phyloP scores from a whole-genome alignment of 257 asterid species.

The Anisodus acutangulus region DNA sequence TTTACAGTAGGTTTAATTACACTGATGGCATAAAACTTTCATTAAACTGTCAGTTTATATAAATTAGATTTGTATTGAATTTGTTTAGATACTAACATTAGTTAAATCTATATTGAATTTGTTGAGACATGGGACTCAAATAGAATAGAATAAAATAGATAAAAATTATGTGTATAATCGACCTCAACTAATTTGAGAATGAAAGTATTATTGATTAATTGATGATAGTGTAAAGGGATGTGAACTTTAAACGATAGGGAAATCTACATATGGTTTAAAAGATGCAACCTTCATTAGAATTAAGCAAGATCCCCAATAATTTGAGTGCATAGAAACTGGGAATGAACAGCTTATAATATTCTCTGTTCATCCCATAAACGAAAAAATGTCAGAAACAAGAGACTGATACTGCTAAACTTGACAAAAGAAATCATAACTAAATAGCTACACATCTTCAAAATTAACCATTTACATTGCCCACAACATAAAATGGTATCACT shows the following conservation, averaged over 20 bases:
- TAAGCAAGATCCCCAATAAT: neutral
- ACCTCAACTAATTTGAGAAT: neutral
- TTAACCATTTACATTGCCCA: neutral
- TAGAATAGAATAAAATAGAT: neutral
- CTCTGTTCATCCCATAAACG: neutral
- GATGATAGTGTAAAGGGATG: neutral
- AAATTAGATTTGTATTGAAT: too few species aligned
- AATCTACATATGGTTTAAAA: neutral
- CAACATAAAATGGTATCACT: neutral
- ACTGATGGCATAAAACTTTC: neutral
- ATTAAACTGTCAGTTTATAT: neutral
- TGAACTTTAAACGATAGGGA: neutral
- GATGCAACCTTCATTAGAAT: neutral
- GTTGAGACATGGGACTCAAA: neutral
- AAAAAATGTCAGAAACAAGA: neutral
- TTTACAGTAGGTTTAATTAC: neutral
- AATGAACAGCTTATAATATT: constrained; percentile 9
- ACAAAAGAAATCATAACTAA: neutral
- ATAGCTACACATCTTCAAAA: neutral
- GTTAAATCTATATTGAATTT: neutral
- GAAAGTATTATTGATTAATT: neutral
- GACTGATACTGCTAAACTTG: neutral
- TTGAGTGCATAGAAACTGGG: constrained; percentile 2
- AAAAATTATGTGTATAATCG: neutral
- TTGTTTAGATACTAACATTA: neutral